Evolutionary conservation across 371 early-diverging fungal species (phyloP).

Genomic region (Sporodiniella umbellata): DNA sequence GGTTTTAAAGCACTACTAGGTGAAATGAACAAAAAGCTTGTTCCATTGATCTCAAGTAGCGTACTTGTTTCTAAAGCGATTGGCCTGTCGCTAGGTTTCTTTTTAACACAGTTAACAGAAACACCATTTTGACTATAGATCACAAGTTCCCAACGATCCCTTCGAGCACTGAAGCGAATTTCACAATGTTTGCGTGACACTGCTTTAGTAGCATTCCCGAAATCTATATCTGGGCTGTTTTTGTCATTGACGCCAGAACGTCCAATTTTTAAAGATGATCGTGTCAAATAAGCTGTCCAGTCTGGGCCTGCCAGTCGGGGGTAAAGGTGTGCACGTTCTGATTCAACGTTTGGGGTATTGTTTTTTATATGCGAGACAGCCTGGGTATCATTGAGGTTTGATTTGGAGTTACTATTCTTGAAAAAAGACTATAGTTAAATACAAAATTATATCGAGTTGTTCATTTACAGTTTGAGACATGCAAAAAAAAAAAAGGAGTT

Average conservation of each 20-base stretch:
- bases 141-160: conserved; percentile 35
- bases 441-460: too few relatives aligned
- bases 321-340: conserved; percentile 25
- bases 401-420: too few relatives aligned
- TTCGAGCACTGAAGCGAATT: conserved; percentile 23
- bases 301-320: conserved; percentile 40
- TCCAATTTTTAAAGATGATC: conserved; percentile 27
- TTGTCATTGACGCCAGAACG: conserved; percentile 16
- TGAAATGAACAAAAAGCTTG: conserved; percentile 35
- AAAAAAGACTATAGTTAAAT: too few relatives aligned
- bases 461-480: too few relatives aligned
- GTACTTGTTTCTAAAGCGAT: conserved; percentile 25
- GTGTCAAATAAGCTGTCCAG: conserved; percentile 43
- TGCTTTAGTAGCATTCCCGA: conserved; percentile 27
- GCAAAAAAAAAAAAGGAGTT: too few relatives aligned
- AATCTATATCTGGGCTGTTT: conserved; percentile 25
- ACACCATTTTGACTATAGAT: conserved; percentile 42
- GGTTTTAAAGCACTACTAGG: conserved; percentile 13
- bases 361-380: too few relatives aligned
- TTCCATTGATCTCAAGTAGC: conserved; percentile 32
- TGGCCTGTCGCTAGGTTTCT: conserved; percentile 20
- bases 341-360: conserved; percentile 23
- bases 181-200: conserved; percentile 46
- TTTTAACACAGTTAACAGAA: conserved; percentile 29
- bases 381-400: too few relatives aligned